phyloP scores from a whole-genome alignment of 179 eudicot species.

The Beta macrorhiza region DNA sequence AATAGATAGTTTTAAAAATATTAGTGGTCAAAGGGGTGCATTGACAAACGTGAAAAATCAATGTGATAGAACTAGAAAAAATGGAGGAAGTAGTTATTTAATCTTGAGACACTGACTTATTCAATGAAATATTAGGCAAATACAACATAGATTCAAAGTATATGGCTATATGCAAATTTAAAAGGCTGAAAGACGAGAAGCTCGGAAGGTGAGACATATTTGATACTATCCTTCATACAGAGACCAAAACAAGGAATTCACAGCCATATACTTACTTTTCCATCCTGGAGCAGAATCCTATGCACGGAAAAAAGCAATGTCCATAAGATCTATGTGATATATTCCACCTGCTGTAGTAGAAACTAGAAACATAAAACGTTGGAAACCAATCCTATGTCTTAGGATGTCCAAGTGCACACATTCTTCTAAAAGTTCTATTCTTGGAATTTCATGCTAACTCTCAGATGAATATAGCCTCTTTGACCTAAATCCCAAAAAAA shows the following conservation, averaged over 20 bases:
- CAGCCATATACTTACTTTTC: background rate
- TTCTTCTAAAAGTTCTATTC: background rate
- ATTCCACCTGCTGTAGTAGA: background rate
- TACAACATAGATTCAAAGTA: background rate
- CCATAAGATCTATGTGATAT: background rate
- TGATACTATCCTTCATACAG: background rate
- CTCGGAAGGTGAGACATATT: background rate
- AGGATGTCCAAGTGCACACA: background rate
- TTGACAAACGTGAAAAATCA: no score
- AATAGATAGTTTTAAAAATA: no score
- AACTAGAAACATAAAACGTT: background rate
- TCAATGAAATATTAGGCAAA: background rate
- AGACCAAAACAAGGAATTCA: conserved; percentile 7
- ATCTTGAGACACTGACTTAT: background rate
- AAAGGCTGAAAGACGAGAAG: background rate
- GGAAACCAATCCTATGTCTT: background rate
- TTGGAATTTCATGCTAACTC: background rate
- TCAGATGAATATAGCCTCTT: background rate
- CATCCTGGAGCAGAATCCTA: background rate
- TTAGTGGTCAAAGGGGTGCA: no score
- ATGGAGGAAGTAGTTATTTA: no score
- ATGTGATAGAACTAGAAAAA: no score
- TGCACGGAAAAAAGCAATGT: background rate
- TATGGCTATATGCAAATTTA: background rate
- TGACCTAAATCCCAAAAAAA: background rate